Evolutionary conservation across 129 eudicot genomes (phyloP).

Genomic region (Artemisia argyi): DNA sequence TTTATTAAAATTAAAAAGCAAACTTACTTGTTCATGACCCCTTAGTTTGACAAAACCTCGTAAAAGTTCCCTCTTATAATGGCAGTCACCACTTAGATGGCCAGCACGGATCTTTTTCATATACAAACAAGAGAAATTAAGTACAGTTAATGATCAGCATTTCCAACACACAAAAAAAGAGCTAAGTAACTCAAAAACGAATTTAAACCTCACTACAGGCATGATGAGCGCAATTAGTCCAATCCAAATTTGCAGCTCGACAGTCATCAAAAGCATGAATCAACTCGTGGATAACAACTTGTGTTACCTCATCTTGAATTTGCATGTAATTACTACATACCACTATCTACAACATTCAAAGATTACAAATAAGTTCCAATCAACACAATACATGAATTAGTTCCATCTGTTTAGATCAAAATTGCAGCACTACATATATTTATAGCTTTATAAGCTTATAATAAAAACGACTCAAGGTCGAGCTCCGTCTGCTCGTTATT

Average conservation of each 20-base stretch:
- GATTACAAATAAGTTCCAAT: neutral
- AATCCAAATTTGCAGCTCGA: slow-evolving; percentile 83
- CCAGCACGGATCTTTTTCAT: slow-evolving; percentile 70
- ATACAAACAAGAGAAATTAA: neutral
- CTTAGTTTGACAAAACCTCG: slow-evolving; percentile 71
- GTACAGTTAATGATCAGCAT: slow-evolving; percentile 13
- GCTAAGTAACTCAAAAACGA: slow-evolving; percentile 29
- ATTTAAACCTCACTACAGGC: slow-evolving; percentile 90
- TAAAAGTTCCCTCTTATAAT: slow-evolving; percentile 75
- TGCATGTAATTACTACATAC: slow-evolving; percentile 76
- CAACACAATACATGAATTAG: neutral
- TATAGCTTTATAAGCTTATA: too few species aligned
- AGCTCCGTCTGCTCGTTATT: too few species aligned
- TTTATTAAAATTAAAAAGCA: neutral
- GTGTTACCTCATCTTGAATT: slow-evolving; percentile 87
- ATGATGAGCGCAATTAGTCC: slow-evolving; percentile 95
- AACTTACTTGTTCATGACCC: slow-evolving; percentile 88
- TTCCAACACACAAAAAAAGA: neutral
- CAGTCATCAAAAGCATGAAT: slow-evolving; percentile 98
- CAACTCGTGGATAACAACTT: slow-evolving; percentile 91
- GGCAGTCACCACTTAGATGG: slow-evolving; percentile 98
- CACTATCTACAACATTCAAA: slow-evolving; percentile 43
- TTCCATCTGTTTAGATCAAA: too few species aligned
- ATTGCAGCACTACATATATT: too few species aligned
- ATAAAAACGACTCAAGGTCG: too few species aligned